Evolutionary conservation across 805 yeast species (phyloP), one percentile per base, ranked within the genome.

Genomic region (Suhomyces canberraensis): DNA sequence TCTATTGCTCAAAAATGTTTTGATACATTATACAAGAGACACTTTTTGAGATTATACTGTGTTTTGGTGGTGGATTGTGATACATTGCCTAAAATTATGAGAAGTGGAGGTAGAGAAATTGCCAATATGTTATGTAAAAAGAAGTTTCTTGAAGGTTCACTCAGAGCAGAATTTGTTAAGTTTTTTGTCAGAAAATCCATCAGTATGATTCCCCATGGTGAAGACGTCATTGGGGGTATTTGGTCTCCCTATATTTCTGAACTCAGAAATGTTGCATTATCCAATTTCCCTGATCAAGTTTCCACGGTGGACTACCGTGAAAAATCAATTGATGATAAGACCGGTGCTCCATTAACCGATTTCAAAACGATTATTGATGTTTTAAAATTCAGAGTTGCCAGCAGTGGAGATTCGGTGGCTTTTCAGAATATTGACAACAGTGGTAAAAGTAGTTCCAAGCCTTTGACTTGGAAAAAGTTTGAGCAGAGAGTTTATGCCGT

Each of bases 91-190:
- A 76, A 95, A 52, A 82, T 95, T 21, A 69, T 79, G 51, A 69
- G 93, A 47, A 79, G 86, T 58, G 96, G 96, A 16, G 82, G 96
- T 7, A 71, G 87, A 15, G 98, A 93, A 49, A 84, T 93, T 44
- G 98, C 98, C 0, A 93, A 90, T 48, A 86, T 80, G 84, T 73
- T 80, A 51, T 88, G 85, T 61, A 86, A 81, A 51, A 77, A 81
- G 46, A 75, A 78, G 46, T 89, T 89, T 54, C 68, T 80, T 28
- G 84, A 79, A 46, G 98, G 98, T 2, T 69, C 75, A n/a, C 63
- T 93, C 16, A 71, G 77, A n/a, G 81, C 95, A 0, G 81, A 77
- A 18, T 90, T 79, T 59, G 88, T 89, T 36, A 88, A 86, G 52
- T 93, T 89, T 54, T 81, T 82, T 42, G 71, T 84, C 16, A 65